Evolutionary conservation across 164 flowering plant genomes (phyloP).

Genomic region (Tetrastigma voinierianum): DNA sequence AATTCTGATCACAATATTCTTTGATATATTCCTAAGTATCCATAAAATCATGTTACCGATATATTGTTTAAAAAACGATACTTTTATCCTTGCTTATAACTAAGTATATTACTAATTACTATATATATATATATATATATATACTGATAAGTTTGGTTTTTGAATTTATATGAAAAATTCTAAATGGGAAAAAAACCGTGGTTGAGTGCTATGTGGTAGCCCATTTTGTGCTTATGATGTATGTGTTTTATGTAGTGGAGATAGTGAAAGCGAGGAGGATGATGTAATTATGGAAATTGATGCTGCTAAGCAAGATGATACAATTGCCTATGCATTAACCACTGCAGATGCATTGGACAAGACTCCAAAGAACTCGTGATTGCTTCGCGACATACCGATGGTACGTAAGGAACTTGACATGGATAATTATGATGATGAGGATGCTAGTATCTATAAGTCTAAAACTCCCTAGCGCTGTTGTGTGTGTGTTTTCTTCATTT

Average conservation of each 20-base stretch:
- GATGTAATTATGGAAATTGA: slow-evolving; percentile 58
- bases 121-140: background rate
- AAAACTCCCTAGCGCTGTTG: background rate
- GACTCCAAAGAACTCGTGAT: slow-evolving; percentile 21
- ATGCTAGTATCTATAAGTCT: slow-evolving; percentile 53
- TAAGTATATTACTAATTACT: no score
- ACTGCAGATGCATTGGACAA: slow-evolving; percentile 72
- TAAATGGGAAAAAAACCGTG: no score
- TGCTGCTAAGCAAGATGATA: slow-evolving; percentile 30
- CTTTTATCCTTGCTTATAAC: no score
- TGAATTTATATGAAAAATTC: no score
- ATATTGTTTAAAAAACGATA: no score
- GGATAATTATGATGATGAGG: slow-evolving; percentile 93
- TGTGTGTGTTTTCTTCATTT: background rate
- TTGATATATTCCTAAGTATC: no score
- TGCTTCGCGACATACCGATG: slow-evolving; percentile 58
- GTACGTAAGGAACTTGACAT: slow-evolving; percentile 73
- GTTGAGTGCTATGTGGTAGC: background rate
- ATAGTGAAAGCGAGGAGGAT: slow-evolving; percentile 50
- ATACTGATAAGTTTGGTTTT: background rate
- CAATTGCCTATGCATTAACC: slow-evolving; percentile 58
- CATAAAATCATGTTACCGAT: no score
- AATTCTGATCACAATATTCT: no score
- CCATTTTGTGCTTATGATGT: background rate
- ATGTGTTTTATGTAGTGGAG: slow-evolving; percentile 22